A percentile compares a stretch with the other conserved stretches of the same genome.
These are phyloP conservation scores for Pyronema omphalodes DNA, from an alignment of 495 filamentous ascomycete species.

Conservation along the genomic window DNA sequence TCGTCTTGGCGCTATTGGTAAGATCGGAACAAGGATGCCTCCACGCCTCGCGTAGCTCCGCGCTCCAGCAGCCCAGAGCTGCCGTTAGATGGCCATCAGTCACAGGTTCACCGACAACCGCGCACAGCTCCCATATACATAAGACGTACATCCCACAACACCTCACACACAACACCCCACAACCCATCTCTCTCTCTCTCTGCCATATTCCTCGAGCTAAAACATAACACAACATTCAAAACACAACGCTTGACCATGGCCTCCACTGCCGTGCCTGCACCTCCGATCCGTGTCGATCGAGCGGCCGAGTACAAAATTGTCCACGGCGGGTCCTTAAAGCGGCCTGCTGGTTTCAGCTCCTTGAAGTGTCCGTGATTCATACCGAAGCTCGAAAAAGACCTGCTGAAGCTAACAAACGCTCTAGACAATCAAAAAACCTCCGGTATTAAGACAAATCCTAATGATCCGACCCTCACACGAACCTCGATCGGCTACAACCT, in stretches of 20 bases:
- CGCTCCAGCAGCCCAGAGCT: no score
- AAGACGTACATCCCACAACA: no score
- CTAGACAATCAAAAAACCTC: conserved; percentile 5
- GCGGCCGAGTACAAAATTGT: background rate
- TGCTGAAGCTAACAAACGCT: background rate
- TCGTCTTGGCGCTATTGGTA: no score
- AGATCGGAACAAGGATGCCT: no score
- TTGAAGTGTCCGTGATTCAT: background rate
- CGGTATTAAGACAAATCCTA: background rate
- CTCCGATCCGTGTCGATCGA: conserved; percentile 3
- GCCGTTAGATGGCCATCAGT: no score
- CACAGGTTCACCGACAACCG: no score
- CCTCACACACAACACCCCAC: no score
- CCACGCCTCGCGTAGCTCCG: no score
- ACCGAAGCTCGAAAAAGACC: background rate
- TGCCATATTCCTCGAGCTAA: no score
- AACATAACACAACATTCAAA: background rate
- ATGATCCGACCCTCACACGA: background rate
- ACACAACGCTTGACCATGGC: conserved; percentile 2
- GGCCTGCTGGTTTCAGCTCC: background rate
- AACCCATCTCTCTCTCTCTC: no score
- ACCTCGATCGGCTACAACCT: background rate
- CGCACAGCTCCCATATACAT: no score
- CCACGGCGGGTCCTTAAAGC: background rate
- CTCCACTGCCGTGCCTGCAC: background rate